Percentiles rank a stretch among this genome's conserved stretches.
These are phyloP conservation scores for Cercophora sp. DNA, from an alignment of 495 filamentous ascomycete genomes.

Conservation along the genomic window DNA sequence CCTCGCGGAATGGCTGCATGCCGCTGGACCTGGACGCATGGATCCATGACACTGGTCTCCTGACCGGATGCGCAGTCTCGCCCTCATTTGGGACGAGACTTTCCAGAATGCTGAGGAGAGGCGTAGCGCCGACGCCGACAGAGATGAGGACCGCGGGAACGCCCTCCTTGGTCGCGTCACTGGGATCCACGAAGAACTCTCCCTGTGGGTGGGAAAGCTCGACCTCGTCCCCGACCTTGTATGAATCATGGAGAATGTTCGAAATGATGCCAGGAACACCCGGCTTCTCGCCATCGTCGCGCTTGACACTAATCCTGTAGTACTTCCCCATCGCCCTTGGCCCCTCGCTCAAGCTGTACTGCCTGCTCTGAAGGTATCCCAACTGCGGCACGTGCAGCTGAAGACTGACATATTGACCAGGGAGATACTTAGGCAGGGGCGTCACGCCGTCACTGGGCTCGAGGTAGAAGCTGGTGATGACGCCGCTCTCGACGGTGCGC, in stretches of 20 bases:
- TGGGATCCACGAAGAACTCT: constrained; percentile 57
- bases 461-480: constrained; percentile 65
- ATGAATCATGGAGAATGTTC: constrained; percentile 61
- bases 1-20: constrained; percentile 49
- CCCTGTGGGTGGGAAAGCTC: constrained; percentile 66
- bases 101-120: constrained; percentile 63
- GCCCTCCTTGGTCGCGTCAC: constrained; percentile 33
- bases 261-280: constrained; percentile 58
- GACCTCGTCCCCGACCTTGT: constrained; percentile 56
- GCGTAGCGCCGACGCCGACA: constrained; percentile 66
- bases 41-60: constrained; percentile 61
- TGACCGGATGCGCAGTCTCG: constrained; percentile 12
- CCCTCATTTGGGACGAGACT: constrained; percentile 30
- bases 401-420: constrained; percentile 69
- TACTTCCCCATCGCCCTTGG: constrained; percentile 44
- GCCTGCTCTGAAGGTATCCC: constrained; percentile 58
- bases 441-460: constrained; percentile 55
- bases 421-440: constrained; percentile 58
- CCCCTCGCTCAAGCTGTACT: constrained; percentile 68
- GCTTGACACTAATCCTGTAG: constrained; percentile 70
- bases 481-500: constrained; percentile 55
- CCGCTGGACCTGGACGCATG: constrained; percentile 54
- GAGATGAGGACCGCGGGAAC: constrained; percentile 63
- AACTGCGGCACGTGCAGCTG: constrained; percentile 55
- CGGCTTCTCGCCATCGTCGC: constrained; percentile 48